Evolutionary conservation across 2,329 filamentous ascomycete genomes (phyloP).

Genomic region (Fusarium newnesense): DNA sequence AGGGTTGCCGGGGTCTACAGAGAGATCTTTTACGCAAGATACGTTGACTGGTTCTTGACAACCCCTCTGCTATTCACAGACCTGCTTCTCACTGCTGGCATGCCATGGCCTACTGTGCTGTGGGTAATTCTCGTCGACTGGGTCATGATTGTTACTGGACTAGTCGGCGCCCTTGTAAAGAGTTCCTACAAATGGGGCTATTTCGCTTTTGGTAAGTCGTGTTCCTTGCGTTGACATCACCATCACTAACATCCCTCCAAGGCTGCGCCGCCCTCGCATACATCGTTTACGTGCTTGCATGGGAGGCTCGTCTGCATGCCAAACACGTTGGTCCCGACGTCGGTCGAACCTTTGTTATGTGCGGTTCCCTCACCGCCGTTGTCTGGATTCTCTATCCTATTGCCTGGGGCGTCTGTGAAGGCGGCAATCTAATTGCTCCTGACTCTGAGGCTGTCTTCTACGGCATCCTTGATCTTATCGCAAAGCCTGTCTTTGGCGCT

Average conservation of each 20-base stretch:
- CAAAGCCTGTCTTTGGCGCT: conserved; percentile 71
- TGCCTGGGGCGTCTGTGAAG: conserved; percentile 63
- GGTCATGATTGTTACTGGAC: conserved; percentile 58
- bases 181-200: conserved; percentile 69
- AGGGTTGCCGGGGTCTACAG: conserved; percentile 63
- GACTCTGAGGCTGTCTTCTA: conserved; percentile 77
- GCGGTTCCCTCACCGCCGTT: conserved; percentile 66
- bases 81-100: conserved; percentile 68
- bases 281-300: conserved; percentile 56
- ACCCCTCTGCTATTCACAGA: conserved; percentile 72
- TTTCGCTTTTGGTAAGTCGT: conserved; percentile 56
- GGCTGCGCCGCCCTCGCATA: conserved; percentile 57
- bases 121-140: conserved; percentile 60
- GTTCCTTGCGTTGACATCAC: rapidly evolving
- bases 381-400: conserved; percentile 68
- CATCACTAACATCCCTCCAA: neutral
- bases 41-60: conserved; percentile 64
- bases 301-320: conserved; percentile 60
- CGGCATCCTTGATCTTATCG: conserved; percentile 71
- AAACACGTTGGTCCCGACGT: conserved; percentile 63
- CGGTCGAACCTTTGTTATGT: conserved; percentile 62
- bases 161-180: conserved; percentile 57
- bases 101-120: conserved; percentile 64
- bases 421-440: conserved; percentile 63
- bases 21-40: conserved; percentile 66